Evolutionary conservation across 2,329 filamentous ascomycete genomes (phyloP).

Genomic region (Pseudogymnoascus sp.): DNA sequence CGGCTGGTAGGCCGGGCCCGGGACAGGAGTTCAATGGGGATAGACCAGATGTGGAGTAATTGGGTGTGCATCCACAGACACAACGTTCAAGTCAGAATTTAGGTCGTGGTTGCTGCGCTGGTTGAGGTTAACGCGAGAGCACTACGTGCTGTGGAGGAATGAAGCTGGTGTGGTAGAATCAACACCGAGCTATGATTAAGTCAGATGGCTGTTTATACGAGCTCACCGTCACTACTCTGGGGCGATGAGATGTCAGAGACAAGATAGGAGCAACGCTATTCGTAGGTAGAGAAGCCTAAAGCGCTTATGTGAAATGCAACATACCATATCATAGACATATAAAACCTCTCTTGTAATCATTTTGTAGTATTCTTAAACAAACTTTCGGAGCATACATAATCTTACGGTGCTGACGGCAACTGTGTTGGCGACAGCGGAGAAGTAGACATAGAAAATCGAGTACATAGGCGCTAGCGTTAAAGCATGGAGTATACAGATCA

Average conservation of each 20-base stretch:
- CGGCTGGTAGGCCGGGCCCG: conserved; percentile 28
- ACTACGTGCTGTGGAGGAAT: background rate
- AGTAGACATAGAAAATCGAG: conserved; percentile 5
- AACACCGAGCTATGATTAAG: background rate
- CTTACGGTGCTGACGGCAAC: background rate
- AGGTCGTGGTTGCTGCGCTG: background rate
- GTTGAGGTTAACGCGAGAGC: background rate
- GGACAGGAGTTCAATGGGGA: background rate
- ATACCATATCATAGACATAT: background rate
- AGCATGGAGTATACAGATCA: background rate
- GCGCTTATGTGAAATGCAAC: background rate
- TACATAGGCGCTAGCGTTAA: conserved; percentile 1
- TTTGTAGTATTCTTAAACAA: background rate
- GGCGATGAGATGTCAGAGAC: background rate
- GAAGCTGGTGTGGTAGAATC: background rate
- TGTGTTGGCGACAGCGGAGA: background rate
- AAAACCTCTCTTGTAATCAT: background rate
- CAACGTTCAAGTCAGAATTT: background rate
- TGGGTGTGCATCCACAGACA: background rate
- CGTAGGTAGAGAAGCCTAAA: background rate
- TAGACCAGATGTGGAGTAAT: background rate
- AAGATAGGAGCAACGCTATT: background rate
- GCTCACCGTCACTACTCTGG: background rate
- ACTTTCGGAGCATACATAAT: background rate
- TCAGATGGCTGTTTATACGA: background rate